Evolutionary conservation across 345 rosid genomes (phyloP).

Genomic region (Brassica nigra): DNA sequence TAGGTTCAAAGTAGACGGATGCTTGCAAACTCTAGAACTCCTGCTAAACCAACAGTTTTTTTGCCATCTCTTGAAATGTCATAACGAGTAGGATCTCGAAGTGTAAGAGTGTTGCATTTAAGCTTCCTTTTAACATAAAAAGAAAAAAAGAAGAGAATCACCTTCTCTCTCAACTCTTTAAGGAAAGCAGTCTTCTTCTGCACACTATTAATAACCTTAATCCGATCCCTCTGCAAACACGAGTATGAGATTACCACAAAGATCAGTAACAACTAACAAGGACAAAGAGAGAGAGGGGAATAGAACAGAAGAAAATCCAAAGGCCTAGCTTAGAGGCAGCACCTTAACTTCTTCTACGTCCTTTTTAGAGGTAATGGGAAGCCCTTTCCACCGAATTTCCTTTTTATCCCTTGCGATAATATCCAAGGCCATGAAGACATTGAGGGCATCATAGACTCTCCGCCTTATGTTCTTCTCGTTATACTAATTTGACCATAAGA

Average conservation of each 20-base stretch:
- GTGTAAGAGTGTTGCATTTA: background rate
- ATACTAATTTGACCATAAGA: conserved; percentile 35
- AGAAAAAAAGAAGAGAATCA: conserved; percentile 15
- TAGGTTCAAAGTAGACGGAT: background rate
- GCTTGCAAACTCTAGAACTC: background rate
- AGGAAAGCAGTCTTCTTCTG: conserved; percentile 45
- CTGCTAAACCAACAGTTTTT: too few relatives aligned
- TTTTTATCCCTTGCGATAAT: conserved; percentile 49
- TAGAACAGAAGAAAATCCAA: background rate
- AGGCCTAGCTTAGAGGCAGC: background rate
- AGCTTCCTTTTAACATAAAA: background rate
- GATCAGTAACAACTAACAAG: too few relatives aligned
- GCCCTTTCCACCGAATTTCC: conserved; percentile 53
- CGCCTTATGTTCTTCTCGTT: conserved; percentile 51
- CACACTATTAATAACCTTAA: conserved; percentile 35
- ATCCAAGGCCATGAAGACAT: conserved; percentile 53
- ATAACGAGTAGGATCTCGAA: background rate
- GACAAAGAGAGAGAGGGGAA: background rate
- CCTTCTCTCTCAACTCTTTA: conserved; percentile 53
- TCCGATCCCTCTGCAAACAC: conserved; percentile 29
- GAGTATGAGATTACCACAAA: background rate
- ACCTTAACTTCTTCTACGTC: conserved; percentile 50
- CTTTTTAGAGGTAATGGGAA: conserved; percentile 36
- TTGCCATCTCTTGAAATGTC: background rate
- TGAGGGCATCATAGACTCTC: conserved; percentile 50